Conservation (phyloP, 345 rosid genomes). For the Geranium rotundifolium region DNA sequence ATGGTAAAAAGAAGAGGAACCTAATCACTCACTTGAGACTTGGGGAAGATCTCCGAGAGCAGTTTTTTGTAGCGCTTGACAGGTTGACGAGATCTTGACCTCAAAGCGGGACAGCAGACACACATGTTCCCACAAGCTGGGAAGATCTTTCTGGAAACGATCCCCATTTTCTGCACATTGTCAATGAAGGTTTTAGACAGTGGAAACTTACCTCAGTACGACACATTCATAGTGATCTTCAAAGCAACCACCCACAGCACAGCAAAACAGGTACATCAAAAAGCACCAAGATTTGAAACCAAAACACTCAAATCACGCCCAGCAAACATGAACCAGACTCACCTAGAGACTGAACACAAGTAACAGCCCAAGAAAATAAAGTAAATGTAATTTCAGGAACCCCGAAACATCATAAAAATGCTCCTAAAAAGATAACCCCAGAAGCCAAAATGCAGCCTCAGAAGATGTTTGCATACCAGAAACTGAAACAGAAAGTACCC, state of each 20-base stretch:
- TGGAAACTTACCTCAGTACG: not conserved
- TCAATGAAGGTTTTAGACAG: conserved; percentile 2
- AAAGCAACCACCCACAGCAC: conserved; percentile 1
- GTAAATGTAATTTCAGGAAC: not conserved
- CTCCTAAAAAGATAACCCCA: not conserved
- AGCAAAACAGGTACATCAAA: not conserved
- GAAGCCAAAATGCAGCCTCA: not conserved
- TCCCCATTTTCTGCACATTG: conserved; percentile 58
- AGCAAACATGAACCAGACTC: not conserved
- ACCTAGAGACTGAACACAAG: not conserved
- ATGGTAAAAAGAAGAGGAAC: not conserved
- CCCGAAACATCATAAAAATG: not conserved
- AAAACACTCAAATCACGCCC: no score
- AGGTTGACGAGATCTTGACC: conserved; percentile 96
- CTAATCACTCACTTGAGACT: conserved; percentile 51
- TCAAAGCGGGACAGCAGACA: conserved; percentile 91
- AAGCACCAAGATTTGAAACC: not conserved
- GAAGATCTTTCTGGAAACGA: conserved; percentile 77
- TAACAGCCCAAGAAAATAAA: not conserved
- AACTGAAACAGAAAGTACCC: conserved; percentile 2
- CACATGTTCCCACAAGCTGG: conserved; percentile 98
- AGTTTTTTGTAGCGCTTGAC: conserved; percentile 92
- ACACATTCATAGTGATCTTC: not conserved
- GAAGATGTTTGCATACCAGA: not conserved
- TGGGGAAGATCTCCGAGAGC: conserved; percentile 87